Percentiles rank a stretch among this genome's conserved stretches.
Conservation (phyloP, 805 yeast species). For the Monosporozyma unispora region DNA sequence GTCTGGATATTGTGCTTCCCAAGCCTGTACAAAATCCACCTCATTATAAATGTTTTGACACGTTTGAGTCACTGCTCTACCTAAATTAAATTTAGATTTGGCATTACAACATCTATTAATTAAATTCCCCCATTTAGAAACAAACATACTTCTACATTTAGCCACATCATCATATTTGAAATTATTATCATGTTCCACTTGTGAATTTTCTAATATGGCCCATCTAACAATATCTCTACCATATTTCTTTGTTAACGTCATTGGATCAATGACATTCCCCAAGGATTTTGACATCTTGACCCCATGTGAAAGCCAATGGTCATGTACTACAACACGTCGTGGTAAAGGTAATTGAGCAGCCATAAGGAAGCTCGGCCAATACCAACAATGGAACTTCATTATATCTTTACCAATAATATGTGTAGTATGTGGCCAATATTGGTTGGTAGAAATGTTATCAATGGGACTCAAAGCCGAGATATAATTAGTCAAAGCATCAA, state of each 20-base stretch:
- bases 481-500: conserved; percentile 87
- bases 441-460: conserved; percentile 4
- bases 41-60: background rate
- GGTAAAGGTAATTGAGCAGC: conserved; percentile 75
- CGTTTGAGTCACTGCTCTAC: conserved; percentile 31
- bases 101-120: conserved; percentile 61
- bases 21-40: background rate
- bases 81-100: conserved; percentile 48
- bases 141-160: conserved; percentile 50
- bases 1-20: background rate
- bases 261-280: conserved; percentile 92
- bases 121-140: conserved; percentile 78
- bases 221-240: conserved; percentile 71
- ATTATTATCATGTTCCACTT: conserved; percentile 69
- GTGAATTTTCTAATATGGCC: conserved; percentile 67
- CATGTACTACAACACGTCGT: conserved; percentile 70
- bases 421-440: conserved; percentile 37
- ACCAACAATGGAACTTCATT: conserved; percentile 75
- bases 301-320: conserved; percentile 90
- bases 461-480: conserved; percentile 64
- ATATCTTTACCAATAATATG: conserved; percentile 93
- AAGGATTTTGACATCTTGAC: conserved; percentile 86
- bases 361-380: conserved; percentile 88
- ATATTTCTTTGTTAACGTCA: conserved; percentile 49
- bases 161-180: conserved; percentile 52